A percentile compares a stretch with the other conserved stretches of the same genome.
These are phyloP conservation scores for Echites panduratus DNA, from an alignment of 257 asterid genomes.

Conservation along the genomic window DNA sequence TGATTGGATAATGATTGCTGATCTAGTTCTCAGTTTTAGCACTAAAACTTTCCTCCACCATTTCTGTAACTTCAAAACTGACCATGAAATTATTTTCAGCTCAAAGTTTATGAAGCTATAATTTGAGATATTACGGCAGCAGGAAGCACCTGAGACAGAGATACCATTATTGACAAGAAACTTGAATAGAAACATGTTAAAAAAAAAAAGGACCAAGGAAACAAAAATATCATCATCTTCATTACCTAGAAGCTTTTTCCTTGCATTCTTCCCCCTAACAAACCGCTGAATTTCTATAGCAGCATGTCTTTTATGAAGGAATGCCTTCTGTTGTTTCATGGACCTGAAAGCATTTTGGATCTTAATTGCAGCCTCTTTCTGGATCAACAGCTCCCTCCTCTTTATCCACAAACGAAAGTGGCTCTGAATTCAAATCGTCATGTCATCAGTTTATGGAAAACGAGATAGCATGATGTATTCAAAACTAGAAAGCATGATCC, in stretches of 20 bases:
- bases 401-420: constrained; percentile 61
- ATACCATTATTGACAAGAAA: constrained; percentile 13
- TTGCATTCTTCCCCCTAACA: constrained; percentile 55
- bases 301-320: constrained; percentile 39
- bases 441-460: background rate
- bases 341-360: constrained; percentile 57
- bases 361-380: constrained; percentile 47
- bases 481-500: background rate
- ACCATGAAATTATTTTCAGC: constrained; percentile 37
- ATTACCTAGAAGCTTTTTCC: constrained; percentile 67
- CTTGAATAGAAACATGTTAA: background rate
- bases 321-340: constrained; percentile 39
- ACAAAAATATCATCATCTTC: background rate
- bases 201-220: background rate
- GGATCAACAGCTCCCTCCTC: constrained; percentile 45
- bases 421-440: constrained; percentile 40
- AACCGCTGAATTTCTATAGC: constrained; percentile 58
- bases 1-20: constrained; percentile 64
- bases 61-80: constrained; percentile 70
- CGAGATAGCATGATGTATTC: background rate
- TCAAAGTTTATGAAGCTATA: constrained; percentile 30
- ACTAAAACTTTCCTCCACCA: constrained; percentile 65
- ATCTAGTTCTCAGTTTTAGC: constrained; percentile 29
- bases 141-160: constrained; percentile 38
- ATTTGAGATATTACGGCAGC: constrained; percentile 26